Evolutionary conservation across 768 basidiomycete species (phyloP), one percentile per base, ranked within the genome.

Genomic region (Tylopilus sp.): DNA sequence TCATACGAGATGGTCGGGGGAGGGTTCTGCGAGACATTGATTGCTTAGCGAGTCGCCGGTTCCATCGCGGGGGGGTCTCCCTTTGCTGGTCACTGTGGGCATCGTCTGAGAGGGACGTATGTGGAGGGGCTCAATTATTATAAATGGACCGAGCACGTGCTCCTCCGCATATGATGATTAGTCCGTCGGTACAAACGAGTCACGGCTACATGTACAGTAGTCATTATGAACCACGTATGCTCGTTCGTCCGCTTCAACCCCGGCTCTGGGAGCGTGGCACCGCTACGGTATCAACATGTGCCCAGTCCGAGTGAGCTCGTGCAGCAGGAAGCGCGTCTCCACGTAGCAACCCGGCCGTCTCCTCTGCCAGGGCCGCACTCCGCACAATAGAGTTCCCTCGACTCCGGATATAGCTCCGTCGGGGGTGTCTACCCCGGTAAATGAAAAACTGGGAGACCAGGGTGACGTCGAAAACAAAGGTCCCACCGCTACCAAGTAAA

Each of bases 401-500:
- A 43, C 58, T 57, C 25, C 64, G 68, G 33, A 59, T 55, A 43
- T 41, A 54, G 6, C 47, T 38, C 30, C 47, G 52, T 50, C 77
- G 73, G 28, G 72, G 76, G 33, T 66, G 73, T 44, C 68, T 74
- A 23, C 75, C 74, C 44, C 79, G 78, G 68, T 98, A 98, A 20
- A 94, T 72, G 60, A 86, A 78, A 20, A 85, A 85, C 70, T 99
- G 97, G 10, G 78, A 67, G 48, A 98, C 85, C 63, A 99, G 98
- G 6, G 88, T 88, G 28, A 98, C 71, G 66, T 99, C 97, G 67
- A 98, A 98, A 57, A 92, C 69, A 17, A 98, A 80, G 1, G 95
- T 98, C 2, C 97, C 97, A 36, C 81, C 94, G 51, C 91, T 93
- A 30, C 95, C 95, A 2, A 98, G 73, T 0, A 98, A 76, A 64